Conservation (phyloP, 768 basidiomycete genomes). For the Leccinum obscurum region DNA sequence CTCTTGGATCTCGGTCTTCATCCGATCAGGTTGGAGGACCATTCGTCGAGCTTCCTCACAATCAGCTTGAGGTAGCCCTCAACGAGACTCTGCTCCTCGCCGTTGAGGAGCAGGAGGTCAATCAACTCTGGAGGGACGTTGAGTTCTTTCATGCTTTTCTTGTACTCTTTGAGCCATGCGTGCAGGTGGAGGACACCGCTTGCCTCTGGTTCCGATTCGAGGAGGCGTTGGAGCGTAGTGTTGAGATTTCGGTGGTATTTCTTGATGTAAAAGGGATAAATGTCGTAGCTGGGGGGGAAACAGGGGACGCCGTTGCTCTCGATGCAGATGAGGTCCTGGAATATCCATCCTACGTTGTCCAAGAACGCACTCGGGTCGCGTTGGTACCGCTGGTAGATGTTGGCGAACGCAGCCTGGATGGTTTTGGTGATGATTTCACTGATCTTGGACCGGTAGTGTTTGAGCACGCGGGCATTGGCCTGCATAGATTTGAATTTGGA, state of each 20-base stretch:
- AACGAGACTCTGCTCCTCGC: slow-evolving; percentile 90
- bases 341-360: slow-evolving; percentile 83
- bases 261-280: slow-evolving; percentile 77
- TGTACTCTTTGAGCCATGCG: slow-evolving; percentile 96
- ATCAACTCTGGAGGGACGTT: slow-evolving; percentile 77
- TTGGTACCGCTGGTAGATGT: slow-evolving; percentile 60
- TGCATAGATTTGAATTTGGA: slow-evolving; percentile 93
- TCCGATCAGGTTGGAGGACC: slow-evolving; percentile 92
- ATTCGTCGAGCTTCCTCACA: slow-evolving; percentile 94
- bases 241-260: slow-evolving; percentile 91
- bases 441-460: slow-evolving; percentile 93
- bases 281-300: slow-evolving; percentile 92
- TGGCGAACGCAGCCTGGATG: slow-evolving; percentile 53
- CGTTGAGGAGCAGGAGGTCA: slow-evolving; percentile 89
- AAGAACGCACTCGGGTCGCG: slow-evolving; percentile 73
- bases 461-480: slow-evolving; percentile 89
- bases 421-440: slow-evolving; percentile 46
- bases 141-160: slow-evolving; percentile 92
- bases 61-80: slow-evolving; percentile 95
- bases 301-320: slow-evolving; percentile 87
- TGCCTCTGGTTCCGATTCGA: slow-evolving; percentile 81
- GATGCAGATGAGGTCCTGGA: slow-evolving; percentile 92
- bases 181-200: slow-evolving; percentile 81
- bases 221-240: slow-evolving; percentile 64
- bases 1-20: slow-evolving; percentile 85